phyloP scores from a whole-genome alignment of 768 basidiomycete genomes.

The Suillus americanus region DNA sequence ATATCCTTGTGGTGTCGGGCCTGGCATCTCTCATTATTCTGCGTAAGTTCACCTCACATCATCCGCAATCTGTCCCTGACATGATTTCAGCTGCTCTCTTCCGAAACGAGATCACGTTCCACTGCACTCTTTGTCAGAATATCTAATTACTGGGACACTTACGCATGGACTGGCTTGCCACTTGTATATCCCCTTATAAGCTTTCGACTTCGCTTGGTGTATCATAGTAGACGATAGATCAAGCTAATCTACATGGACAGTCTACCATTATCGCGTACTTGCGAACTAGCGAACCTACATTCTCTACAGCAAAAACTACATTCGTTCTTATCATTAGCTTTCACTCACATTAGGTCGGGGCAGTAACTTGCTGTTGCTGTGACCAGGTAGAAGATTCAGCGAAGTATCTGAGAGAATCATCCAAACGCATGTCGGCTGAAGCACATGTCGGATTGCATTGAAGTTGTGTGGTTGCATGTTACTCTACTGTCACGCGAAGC shows the following conservation, averaged over 20 bases:
- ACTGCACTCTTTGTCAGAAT: conserved; percentile 82
- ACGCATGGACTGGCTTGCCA: conserved; percentile 13
- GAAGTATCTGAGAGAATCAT: background rate
- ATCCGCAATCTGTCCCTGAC: conserved; percentile 16
- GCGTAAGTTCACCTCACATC: conserved; percentile 52
- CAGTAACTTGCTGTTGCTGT: background rate
- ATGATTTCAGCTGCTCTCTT: conserved; percentile 66
- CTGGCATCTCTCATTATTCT: conserved; percentile 81
- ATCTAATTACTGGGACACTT: conserved; percentile 57
- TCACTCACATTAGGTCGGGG: background rate
- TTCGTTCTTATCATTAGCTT: background rate
- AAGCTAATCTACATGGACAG: conserved; percentile 13
- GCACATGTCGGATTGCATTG: background rate
- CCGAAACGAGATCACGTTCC: conserved; percentile 73
- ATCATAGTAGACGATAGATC: conserved; percentile 25
- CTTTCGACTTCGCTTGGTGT: conserved; percentile 23
- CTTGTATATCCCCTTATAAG: conserved; percentile 26
- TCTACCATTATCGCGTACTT: background rate
- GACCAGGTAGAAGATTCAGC: background rate
- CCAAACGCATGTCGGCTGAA: background rate
- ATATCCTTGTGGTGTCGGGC: conserved; percentile 69
- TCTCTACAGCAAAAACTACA: background rate
- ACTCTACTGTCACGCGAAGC: background rate
- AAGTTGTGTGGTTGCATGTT: background rate
- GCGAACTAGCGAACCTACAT: background rate